Evolutionary conservation across 108 stramenopile genomes (phyloP), one percentile per base, ranked within the genome.

Genomic region (Stephanodiscus minutulus): DNA sequence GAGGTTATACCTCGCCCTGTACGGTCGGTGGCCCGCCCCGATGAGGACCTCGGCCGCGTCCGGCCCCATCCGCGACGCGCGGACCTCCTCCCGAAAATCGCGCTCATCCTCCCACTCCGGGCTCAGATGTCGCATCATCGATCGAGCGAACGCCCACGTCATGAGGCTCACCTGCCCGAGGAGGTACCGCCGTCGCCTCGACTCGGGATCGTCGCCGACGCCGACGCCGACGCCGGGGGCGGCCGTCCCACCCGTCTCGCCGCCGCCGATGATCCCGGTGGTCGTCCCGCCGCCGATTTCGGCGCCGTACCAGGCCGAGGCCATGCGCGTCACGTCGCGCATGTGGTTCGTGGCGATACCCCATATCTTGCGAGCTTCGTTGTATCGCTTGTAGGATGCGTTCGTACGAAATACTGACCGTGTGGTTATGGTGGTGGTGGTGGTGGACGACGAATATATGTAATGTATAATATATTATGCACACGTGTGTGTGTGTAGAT

Each of bases 401-500:
- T 88, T 88, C 54, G 87, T 88, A 17, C 87, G 82, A 66, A 88
- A 88, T 46, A 84, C 87, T 88, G n/a, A n/a, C n/a, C n/a, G n/a
- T n/a, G n/a, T n/a, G n/a, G n/a, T n/a, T n/a, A n/a, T n/a, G n/a
- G n/a, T n/a, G n/a, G n/a, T n/a, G n/a, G n/a, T n/a, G n/a, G n/a
- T n/a, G n/a, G n/a, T n/a, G n/a, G n/a, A n/a, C n/a, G n/a, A n/a
- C n/a, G n/a, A n/a, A n/a, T n/a, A n/a, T n/a, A n/a, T n/a, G n/a
- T n/a, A n/a, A n/a, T n/a, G n/a, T n/a, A n/a, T n/a, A n/a, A n/a
- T n/a, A n/a, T n/a, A n/a, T n/a, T n/a, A n/a, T n/a, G n/a, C n/a
- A n/a, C n/a, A n/a, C n/a, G n/a, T n/a, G n/a, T n/a, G n/a, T n/a
- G n/a, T n/a, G n/a, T n/a, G n/a, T n/a, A n/a, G n/a, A n/a, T n/a